These are phyloP conservation scores for Pleurotus tuber-regium DNA, from an alignment of 768 basidiomycete genomes.

Conservation along the genomic window DNA sequence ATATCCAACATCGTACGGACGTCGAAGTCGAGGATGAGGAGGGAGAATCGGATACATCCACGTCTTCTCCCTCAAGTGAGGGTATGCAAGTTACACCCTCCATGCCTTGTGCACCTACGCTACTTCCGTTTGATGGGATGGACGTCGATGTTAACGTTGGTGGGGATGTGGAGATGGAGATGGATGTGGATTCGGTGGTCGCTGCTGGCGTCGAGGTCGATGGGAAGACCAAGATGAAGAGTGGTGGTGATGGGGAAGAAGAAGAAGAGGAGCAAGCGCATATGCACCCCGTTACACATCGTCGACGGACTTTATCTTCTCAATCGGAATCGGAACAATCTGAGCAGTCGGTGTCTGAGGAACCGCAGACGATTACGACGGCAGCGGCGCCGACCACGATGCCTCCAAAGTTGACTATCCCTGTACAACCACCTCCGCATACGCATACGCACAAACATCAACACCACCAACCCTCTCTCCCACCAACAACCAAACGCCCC, in stretches of 20 bases:
- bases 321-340: conserved; percentile 14
- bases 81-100: not conserved
- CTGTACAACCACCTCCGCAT: not conserved
- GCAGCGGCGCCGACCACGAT: not conserved
- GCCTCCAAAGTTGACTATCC: not conserved
- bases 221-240: conserved; percentile 11
- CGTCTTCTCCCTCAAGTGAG: not conserved
- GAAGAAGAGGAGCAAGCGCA: conserved; percentile 31
- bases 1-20: conserved; percentile 7
- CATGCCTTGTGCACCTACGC: not conserved
- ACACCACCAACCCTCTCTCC: not conserved
- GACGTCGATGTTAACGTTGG: conserved; percentile 17
- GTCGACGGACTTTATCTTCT: conserved; percentile 16
- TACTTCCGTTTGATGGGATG: conserved; percentile 10
- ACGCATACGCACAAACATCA: not conserved
- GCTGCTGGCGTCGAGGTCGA: conserved; percentile 17
- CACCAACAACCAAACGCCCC: not conserved
- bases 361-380: not conserved
- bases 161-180: conserved; percentile 19
- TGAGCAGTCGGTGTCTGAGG: not conserved
- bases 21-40: conserved; percentile 15
- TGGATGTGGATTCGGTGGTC: conserved; percentile 25
- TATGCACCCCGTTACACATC: conserved; percentile 55
- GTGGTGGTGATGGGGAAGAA: conserved; percentile 10
- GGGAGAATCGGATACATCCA: conserved; percentile 4